Percentiles rank a stretch among this genome's conserved stretches.
Conservation (phyloP, 2,329 filamentous ascomycete genomes). For the Colletotrichum siamense region DNA sequence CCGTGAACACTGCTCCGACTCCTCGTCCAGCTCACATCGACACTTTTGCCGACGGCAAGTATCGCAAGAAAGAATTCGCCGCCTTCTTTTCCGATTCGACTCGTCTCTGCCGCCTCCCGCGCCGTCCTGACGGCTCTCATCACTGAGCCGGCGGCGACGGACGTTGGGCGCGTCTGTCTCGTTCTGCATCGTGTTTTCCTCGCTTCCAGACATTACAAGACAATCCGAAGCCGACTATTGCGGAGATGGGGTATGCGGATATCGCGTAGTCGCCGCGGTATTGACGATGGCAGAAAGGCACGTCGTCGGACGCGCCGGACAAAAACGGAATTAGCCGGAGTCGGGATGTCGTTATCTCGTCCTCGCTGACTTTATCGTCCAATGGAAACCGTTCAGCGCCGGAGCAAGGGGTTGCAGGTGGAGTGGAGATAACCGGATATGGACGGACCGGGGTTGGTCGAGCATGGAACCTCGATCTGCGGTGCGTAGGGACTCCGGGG, state of each 20-base stretch:
- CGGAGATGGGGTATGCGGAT: background rate
- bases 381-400: background rate
- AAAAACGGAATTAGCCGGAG: slow-evolving; percentile 14
- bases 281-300: background rate
- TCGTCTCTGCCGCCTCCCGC: background rate
- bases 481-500: background rate
- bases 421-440: slow-evolving; percentile 9
- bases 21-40: slow-evolving; percentile 16
- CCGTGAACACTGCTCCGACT: slow-evolving; percentile 18
- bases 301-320: background rate
- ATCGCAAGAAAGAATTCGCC: slow-evolving; percentile 21
- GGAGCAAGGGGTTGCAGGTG: background rate
- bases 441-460: background rate
- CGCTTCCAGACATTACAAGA: no score
- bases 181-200: background rate
- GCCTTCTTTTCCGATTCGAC: slow-evolving; percentile 13
- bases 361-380: background rate
- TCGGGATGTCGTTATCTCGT: background rate
- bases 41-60: slow-evolving; percentile 22
- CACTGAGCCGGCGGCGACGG: slow-evolving; percentile 8
- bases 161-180: background rate
- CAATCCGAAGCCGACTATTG: background rate
- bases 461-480: background rate
- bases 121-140: slow-evolving; percentile 3
- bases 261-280: background rate